Percentiles rank a stretch among this genome's conserved stretches.
These are phyloP conservation scores for Linderniella brevidens DNA, from an alignment of 257 asterid genomes.

Conservation along the genomic window DNA sequence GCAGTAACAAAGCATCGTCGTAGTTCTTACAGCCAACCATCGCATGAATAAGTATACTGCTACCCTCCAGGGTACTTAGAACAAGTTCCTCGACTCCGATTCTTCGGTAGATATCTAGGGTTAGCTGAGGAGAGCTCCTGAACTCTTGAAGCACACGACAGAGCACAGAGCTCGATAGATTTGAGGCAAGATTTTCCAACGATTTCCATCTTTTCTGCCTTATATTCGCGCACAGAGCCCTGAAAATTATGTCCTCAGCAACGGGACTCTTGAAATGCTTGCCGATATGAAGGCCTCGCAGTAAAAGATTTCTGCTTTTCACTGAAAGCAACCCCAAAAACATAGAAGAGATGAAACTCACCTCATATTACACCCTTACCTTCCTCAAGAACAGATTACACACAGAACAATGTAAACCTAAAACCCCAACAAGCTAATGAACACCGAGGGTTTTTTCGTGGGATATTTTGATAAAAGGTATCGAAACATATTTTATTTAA, in stretches of 20 bases:
- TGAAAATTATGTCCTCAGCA: constrained; percentile 45
- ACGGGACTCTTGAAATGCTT: constrained; percentile 29
- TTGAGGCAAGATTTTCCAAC: constrained; percentile 32
- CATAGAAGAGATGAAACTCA: constrained; percentile 32
- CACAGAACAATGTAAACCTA: too few species aligned
- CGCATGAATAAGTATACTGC: constrained; percentile 37
- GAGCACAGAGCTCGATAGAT: constrained; percentile 23
- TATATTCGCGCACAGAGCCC: constrained; percentile 47
- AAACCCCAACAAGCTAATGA: too few species aligned
- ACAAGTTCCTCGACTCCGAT: constrained; percentile 18
- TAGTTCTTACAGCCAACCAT: constrained; percentile 38
- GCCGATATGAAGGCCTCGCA: constrained; percentile 38
- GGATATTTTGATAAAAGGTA: too few species aligned
- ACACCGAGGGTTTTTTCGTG: too few species aligned
- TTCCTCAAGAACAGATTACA: background rate
- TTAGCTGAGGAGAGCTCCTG: constrained; percentile 26
- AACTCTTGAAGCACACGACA: constrained; percentile 47
- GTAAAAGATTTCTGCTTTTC: constrained; percentile 22
- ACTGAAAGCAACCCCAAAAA: constrained; percentile 27
- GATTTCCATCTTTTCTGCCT: constrained; percentile 66
- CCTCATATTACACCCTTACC: constrained; percentile 13
- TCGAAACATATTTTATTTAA: too few species aligned
- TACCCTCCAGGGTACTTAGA: constrained; percentile 28
- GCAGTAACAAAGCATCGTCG: constrained; percentile 44
- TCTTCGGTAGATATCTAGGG: constrained; percentile 34